Evolutionary conservation across 208 protist genomes (phyloP).

Genomic region (Trypanosoma platydactyli): DNA sequence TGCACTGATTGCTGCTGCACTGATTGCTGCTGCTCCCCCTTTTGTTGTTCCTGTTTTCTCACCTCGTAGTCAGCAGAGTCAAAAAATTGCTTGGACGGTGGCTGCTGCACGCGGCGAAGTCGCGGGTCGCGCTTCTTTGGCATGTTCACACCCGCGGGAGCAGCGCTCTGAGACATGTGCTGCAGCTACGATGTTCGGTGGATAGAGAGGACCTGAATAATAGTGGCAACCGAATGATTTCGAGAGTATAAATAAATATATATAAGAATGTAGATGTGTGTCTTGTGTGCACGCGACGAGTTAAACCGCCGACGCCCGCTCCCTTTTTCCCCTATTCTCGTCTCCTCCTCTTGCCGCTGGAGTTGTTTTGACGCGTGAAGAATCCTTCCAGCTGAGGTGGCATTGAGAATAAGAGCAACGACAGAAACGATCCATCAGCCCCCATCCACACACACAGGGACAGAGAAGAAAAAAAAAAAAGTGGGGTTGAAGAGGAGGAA

Average conservation of each 20-base stretch:
- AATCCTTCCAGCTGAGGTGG: background rate
- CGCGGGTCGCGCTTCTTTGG: slow-evolving; percentile 87
- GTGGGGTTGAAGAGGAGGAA: background rate
- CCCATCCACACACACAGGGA: background rate
- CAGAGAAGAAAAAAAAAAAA: slow-evolving; percentile 13
- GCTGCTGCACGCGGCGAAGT: slow-evolving; percentile 72
- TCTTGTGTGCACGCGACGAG: no score
- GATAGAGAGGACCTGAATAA: background rate
- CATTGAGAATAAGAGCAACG: no score
- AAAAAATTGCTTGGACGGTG: slow-evolving; percentile 78
- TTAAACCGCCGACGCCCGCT: no score
- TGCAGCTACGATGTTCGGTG: background rate
- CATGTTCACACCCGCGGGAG: slow-evolving; percentile 80
- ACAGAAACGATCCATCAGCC: no score
- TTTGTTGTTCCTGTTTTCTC: slow-evolving; percentile 70
- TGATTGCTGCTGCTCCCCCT: slow-evolving; percentile 7
- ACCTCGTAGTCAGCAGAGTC: slow-evolving; percentile 90
- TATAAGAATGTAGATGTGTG: no score
- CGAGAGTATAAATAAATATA: no score
- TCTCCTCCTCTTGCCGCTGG: no score
- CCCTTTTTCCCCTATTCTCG: no score
- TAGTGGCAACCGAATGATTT: no score
- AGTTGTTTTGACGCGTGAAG: background rate
- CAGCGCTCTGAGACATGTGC: slow-evolving; percentile 15
- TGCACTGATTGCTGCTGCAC: background rate